phyloP scores from a whole-genome alignment of 768 basidiomycete species.

The Cystofilobasidium ferigula region DNA sequence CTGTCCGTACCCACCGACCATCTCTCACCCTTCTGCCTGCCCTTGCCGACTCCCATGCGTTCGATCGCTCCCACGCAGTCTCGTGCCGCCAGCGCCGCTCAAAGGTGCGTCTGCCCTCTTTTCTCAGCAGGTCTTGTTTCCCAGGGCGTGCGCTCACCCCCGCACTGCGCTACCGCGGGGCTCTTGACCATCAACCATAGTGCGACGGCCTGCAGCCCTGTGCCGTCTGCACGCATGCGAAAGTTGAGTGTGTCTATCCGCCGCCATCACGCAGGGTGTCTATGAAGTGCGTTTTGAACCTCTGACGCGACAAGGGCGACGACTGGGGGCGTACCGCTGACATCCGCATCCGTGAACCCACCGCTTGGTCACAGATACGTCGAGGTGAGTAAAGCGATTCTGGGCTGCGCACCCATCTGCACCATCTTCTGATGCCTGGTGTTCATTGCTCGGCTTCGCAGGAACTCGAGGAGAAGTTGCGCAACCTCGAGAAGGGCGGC shows the following conservation, averaged over 20 bases:
- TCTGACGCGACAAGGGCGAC: too few species aligned
- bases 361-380: slow-evolving; percentile 1
- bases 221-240: background rate
- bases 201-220: background rate
- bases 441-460: background rate
- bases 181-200: background rate
- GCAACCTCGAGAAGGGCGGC: background rate
- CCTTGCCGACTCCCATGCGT: background rate
- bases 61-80: background rate
- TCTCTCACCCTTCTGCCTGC: background rate
- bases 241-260: background rate
- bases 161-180: background rate
- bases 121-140: background rate
- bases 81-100: background rate
- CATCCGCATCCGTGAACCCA: too few species aligned
- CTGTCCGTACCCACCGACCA: background rate
- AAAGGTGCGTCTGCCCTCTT: background rate
- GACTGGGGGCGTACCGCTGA: too few species aligned
- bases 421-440: too few species aligned
- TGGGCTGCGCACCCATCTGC: too few species aligned
- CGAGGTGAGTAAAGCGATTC: background rate
- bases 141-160: background rate
- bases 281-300: slow-evolving; percentile 9
- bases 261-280: background rate
- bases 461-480: background rate